Base-by-base conservation (phyloP, 164 flowering plant species). In the Macadamia integrifolia region DNA sequence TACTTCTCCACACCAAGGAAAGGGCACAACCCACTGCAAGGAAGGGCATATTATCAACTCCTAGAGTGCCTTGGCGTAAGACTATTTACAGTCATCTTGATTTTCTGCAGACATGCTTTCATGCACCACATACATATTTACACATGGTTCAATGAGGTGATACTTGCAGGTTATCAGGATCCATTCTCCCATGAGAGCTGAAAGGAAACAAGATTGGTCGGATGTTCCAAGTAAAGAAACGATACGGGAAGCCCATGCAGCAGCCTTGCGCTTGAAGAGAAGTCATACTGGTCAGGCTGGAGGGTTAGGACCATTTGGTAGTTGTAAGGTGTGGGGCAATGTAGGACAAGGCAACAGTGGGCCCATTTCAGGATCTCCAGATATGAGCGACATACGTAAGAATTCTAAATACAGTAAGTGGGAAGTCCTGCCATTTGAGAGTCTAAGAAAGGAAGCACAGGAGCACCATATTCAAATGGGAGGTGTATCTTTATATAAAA, bases 11-110 rank as follows among this genome's bases (percentile, higher is more conserved):
- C 83, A 66, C 98, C 98, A 14, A 87, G 87, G 74, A 83, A 91
- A 76, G 99, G 99, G 59, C 97, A 95, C 74, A 95, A 91, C 75
- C 98, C 99, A 68, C 87, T 95, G 75, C 99, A 92, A 82, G 99
- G 99, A 72, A 78, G 99, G 63, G 99, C 99, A 53, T 95, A 92
- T 64, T 92, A 92, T 77, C 99, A 95, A 69, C 90, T 95, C 30
- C 80, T 95, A 14, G 99, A 95, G 77, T 95, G 98, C 85, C 96
- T 94, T 66, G 99, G 99, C 65, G 99, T 94, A 88, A 68, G 87
- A 29, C 35, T 28, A 31, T 58, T 48, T 55, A 4, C 28, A 57
- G 60, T 23, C 49, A 10, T 60, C 31, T 57, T 18, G n/a, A 9
- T 62, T 46, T 53, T 64, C 32, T 40, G 35, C 57, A 30, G 49